Evolutionary conservation across 441 rosid species (phyloP).

Genomic region (Caryocar brasiliense): DNA sequence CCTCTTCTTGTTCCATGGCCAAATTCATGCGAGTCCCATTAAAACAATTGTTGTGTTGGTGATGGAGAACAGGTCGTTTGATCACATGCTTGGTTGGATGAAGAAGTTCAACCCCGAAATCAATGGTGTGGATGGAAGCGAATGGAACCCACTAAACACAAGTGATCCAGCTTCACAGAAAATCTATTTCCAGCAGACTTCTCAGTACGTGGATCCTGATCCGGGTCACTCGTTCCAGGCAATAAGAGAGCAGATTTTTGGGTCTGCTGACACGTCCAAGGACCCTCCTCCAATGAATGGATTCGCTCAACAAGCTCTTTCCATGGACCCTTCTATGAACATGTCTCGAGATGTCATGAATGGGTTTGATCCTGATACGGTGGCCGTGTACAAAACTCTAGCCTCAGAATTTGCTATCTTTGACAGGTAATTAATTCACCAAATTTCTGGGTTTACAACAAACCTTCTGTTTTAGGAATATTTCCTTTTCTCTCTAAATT

Average conservation of each 20-base stretch:
- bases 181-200: constrained; percentile 31
- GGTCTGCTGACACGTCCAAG: constrained; percentile 46
- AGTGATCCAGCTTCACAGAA: constrained; percentile 37
- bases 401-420: constrained; percentile 78
- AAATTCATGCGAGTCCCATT: constrained; percentile 35
- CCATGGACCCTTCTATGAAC: constrained; percentile 42
- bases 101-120: constrained; percentile 71
- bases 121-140: constrained; percentile 66
- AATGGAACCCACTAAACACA: constrained; percentile 37
- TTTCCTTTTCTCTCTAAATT: no score
- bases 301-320: constrained; percentile 65
- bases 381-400: constrained; percentile 59
- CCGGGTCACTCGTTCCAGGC: constrained; percentile 95
- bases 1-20: constrained; percentile 4
- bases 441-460: no score
- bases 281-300: constrained; percentile 77
- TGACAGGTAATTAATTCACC: constrained; percentile 58
- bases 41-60: constrained; percentile 65
- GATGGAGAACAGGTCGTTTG: constrained; percentile 87
- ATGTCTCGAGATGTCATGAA: constrained; percentile 69
- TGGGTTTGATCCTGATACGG: constrained; percentile 59
- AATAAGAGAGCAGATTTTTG: constrained; percentile 77
- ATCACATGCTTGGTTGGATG: constrained; percentile 97
- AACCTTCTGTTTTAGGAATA: no score
- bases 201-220: constrained; percentile 77